A percentile compares a stretch with the other conserved stretches of the same genome.
Conservation (phyloP, 2,329 filamentous ascomycete species). For the Myotisia sp. region DNA sequence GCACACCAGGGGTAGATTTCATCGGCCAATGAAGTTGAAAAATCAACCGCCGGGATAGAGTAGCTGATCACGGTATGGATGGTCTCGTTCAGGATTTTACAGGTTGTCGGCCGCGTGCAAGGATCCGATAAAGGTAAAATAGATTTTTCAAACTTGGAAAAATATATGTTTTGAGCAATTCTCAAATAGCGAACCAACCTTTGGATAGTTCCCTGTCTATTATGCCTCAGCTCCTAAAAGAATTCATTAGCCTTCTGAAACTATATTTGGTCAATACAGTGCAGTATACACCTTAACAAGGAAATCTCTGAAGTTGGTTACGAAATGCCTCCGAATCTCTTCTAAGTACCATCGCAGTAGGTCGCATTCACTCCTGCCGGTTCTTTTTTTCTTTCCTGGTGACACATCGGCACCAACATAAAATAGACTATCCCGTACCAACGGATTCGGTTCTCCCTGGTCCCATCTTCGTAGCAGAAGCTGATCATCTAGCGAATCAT, state of each 20-base stretch:
- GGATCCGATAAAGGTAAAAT: conserved; percentile 19
- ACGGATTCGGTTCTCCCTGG: conserved; percentile 18
- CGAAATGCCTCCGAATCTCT: conserved; percentile 31
- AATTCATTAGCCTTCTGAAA: neutral
- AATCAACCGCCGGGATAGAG: conserved; percentile 28
- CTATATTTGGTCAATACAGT: neutral
- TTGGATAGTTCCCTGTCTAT: conserved; percentile 16
- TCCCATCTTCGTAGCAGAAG: conserved; percentile 21
- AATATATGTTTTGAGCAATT: conserved; percentile 25
- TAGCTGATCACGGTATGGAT: conserved; percentile 37
- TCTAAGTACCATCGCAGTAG: conserved; percentile 31
- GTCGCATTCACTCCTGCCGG: conserved; percentile 16
- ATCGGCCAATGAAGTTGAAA: conserved; percentile 32
- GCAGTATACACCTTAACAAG: conserved; percentile 21
- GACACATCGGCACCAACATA: conserved; percentile 19
- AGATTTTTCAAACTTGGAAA: conserved; percentile 23
- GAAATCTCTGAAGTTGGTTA: conserved; percentile 23
- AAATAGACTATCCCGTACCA: conserved; percentile 21
- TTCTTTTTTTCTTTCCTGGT: conserved; percentile 10
- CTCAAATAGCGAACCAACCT: conserved; percentile 24
- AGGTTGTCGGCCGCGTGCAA: conserved; percentile 18
- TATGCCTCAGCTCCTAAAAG: neutral
- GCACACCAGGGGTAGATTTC: conserved; percentile 33
- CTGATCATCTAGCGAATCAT: conserved; percentile 14
- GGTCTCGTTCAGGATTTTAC: conserved; percentile 27